Base-by-base conservation (phyloP, 2,329 filamentous ascomycete genomes). In the Stromatinia cepivora region DNA sequence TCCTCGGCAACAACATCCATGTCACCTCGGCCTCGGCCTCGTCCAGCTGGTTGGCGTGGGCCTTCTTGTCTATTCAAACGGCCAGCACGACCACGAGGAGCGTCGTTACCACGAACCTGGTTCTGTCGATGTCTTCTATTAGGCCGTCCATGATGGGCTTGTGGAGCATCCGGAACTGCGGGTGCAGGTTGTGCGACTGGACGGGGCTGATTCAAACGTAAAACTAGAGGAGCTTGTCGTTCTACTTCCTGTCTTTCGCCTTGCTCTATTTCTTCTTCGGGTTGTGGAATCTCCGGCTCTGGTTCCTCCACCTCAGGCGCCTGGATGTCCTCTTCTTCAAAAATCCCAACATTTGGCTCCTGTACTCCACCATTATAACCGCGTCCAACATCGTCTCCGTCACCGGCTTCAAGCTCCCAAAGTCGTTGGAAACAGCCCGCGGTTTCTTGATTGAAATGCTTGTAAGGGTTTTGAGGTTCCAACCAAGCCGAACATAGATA, bases 401-500 rank as follows among this genome's bases (percentile, higher is more conserved):
- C 93, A 0, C 94, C 94, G 58, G 86, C 88, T 79, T 96, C 92
- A 34, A 96, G 81, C 76, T 97, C 95, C 93, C 94, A 98, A 3
- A 99, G 83, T 5, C 92, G 88, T 84, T 92, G 91, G 76, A 90
- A 96, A 78, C 95, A 99, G 15, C 83, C 82, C 1, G 88, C 91
- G 22, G 86, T 83, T 65, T 82, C 80, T 39, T 87, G 84, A 77
- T 97, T 97, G 82, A 94, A 99, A 79, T 99, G 95, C 67, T 85
- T 82, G 77, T 98, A 98, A 1, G 94, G 94, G 74, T 97, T 95
- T 25, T 82, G 84, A 0, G 91, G 87, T 69, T 90, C 86, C 54
- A 99, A 84, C 91, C 92, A 98, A n/a, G 89, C 86, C 0, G 91
- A 90, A 78, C 95, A 98, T 1, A 98, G 85, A 75, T 98, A 98